phyloP scores from a whole-genome alignment of 2,329 filamentous ascomycete genomes.

The Parastagonospora nodorum region DNA sequence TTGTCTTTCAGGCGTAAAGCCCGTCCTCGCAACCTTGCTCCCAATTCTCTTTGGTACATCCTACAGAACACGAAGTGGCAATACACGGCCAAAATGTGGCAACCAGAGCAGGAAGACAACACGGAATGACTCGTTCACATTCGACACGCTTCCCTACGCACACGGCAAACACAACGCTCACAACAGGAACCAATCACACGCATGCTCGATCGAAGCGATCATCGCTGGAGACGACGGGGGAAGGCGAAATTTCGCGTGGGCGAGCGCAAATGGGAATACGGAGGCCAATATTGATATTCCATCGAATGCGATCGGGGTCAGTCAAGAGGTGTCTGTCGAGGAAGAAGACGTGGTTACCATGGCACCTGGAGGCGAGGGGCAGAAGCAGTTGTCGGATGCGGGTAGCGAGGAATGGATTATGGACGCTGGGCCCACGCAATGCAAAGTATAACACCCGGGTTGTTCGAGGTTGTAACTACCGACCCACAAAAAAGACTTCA shows the following conservation, averaged over 20 bases:
- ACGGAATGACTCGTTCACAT: constrained; percentile 14
- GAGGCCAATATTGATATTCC: constrained; percentile 7
- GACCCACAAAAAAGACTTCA: neutral
- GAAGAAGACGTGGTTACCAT: constrained; percentile 2
- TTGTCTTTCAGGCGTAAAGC: constrained; percentile 39
- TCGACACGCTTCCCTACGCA: constrained; percentile 19
- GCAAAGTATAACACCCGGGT: neutral
- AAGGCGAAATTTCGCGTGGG: constrained; percentile 21
- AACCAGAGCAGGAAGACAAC: constrained; percentile 6
- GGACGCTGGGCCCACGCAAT: constrained; percentile 6
- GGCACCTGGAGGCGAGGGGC: constrained; percentile 2
- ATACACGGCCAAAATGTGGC: constrained; percentile 8
- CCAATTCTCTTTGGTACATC: constrained; percentile 28
- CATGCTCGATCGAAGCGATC: constrained; percentile 3
- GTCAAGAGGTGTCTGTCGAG: constrained; percentile 16
- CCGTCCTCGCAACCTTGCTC: constrained; percentile 34
- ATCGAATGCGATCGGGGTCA: constrained; percentile 15
- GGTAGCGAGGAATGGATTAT: constrained; percentile 26
- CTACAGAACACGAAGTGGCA: constrained; percentile 8
- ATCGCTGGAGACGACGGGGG: constrained; percentile 2
- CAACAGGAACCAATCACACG: constrained; percentile 7
- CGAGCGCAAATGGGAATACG: constrained; percentile 11
- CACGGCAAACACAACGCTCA: constrained; percentile 9
- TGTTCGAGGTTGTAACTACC: neutral
- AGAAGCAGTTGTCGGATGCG: constrained; percentile 11